These are phyloP conservation scores for Xylaria venustula DNA, from an alignment of 495 filamentous ascomycete genomes.

Conservation along the genomic window DNA sequence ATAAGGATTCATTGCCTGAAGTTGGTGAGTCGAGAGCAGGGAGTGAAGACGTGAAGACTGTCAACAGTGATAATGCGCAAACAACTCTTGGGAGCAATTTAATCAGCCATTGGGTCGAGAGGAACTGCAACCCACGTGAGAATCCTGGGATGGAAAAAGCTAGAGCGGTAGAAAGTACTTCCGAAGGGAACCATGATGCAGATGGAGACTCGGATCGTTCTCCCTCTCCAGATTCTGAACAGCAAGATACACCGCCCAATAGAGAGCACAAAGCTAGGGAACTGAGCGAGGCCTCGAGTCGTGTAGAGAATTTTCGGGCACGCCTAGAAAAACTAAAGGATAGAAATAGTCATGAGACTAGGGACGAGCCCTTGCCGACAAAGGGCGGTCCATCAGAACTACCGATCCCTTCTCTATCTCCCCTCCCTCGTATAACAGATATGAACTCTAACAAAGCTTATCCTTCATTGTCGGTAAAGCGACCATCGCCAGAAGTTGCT, in stretches of 20 bases:
- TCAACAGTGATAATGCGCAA: conserved; percentile 23
- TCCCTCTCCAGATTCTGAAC: conserved; percentile 8
- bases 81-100: conserved; percentile 2
- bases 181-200: not conserved
- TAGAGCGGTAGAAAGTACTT: conserved; percentile 1
- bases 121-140: conserved; percentile 28
- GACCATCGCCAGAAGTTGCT: conserved; percentile 66
- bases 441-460: conserved; percentile 12
- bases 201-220: conserved; percentile 16
- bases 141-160: conserved; percentile 6
- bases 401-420: conserved; percentile 34
- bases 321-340: conserved; percentile 21
- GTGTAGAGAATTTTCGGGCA: conserved; percentile 19
- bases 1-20: conserved; percentile 6
- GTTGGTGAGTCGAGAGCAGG: conserved; percentile 11
- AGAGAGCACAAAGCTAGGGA: not conserved
- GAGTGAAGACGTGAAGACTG: conserved; percentile 19
- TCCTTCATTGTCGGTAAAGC: conserved; percentile 45
- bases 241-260: conserved; percentile 8
- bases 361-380: not conserved
- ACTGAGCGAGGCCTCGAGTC: conserved; percentile 5
- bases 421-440: conserved; percentile 37
- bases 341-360: not conserved
- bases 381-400: conserved; percentile 22
- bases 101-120: conserved; percentile 33